A percentile compares a stretch with the other conserved stretches of the same genome.
Evolutionary conservation across 768 basidiomycete genomes (phyloP).

Genomic region (Phylloporus sp.): DNA sequence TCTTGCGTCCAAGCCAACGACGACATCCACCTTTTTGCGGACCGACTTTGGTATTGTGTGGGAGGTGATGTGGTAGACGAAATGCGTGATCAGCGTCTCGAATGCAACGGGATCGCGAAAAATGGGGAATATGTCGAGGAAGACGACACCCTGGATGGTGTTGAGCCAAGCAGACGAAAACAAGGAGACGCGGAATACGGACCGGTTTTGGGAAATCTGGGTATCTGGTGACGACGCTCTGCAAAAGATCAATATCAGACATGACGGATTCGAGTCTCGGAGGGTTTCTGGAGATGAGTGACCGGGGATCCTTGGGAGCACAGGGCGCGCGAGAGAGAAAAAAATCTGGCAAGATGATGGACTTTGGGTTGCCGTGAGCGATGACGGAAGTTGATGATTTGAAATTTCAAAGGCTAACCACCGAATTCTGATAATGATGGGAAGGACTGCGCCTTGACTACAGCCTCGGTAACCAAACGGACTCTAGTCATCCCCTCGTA

Average conservation of each 20-base stretch:
- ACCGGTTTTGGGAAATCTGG: slow-evolving; percentile 92
- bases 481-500: no score
- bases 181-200: slow-evolving; percentile 7
- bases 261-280: slow-evolving; percentile 33
- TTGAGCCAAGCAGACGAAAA: not conserved
- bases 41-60: slow-evolving; percentile 59
- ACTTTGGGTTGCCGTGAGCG: slow-evolving; percentile 6
- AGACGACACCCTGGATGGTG: slow-evolving; percentile 68
- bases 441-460: no score
- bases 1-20: slow-evolving; percentile 93
- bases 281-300: not conserved
- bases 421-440: not conserved
- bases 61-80: slow-evolving; percentile 80
- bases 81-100: slow-evolving; percentile 86
- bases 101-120: slow-evolving; percentile 81
- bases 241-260: slow-evolving; percentile 74
- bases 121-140: slow-evolving; percentile 94
- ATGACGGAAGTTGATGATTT: slow-evolving; percentile 4
- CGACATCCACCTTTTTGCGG: slow-evolving; percentile 74
- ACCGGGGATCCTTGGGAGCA: not conserved
- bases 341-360: not conserved
- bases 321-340: not conserved
- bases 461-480: no score
- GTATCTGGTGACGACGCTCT: slow-evolving; percentile 53
- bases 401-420: slow-evolving; percentile 1